Percentiles rank a stretch among this genome's conserved stretches.
Conservation (phyloP, 768 basidiomycete genomes). For the Suillus placidus region DNA sequence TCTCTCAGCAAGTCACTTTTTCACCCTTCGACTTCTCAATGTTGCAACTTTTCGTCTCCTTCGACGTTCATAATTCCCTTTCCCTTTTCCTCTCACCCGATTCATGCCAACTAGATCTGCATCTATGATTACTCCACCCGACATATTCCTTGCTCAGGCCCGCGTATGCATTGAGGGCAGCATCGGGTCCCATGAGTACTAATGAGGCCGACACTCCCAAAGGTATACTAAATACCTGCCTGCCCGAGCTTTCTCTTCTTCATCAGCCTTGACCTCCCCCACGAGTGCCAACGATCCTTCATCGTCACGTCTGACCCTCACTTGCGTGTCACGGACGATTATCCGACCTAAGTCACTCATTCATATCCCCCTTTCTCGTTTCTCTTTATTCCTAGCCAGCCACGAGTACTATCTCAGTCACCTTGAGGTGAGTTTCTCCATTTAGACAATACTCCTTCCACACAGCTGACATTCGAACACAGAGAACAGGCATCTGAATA, state of each 20-base stretch:
- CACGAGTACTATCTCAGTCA: slow-evolving; percentile 93
- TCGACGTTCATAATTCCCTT: no score
- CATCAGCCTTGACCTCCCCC: background rate
- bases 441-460: background rate
- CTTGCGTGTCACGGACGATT: background rate
- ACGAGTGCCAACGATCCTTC: background rate
- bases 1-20: no score
- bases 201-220: background rate
- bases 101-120: no score
- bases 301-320: background rate
- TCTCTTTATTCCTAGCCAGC: slow-evolving; percentile 78
- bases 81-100: no score
- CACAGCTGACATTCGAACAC: slow-evolving; percentile 12
- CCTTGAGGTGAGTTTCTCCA: slow-evolving; percentile 57
- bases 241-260: background rate
- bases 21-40: no score
- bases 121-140: no score
- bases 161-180: no score
- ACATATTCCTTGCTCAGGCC: no score
- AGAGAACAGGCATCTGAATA: slow-evolving; percentile 89
- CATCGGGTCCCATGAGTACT: background rate
- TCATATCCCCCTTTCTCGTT: no score
- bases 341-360: no score
- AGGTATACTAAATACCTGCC: background rate
- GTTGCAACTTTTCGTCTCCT: no score